Evolutionary conservation across 306 rosid genomes (phyloP), one percentile per base, ranked within the genome.

Genomic region (Cicer bijugum): DNA sequence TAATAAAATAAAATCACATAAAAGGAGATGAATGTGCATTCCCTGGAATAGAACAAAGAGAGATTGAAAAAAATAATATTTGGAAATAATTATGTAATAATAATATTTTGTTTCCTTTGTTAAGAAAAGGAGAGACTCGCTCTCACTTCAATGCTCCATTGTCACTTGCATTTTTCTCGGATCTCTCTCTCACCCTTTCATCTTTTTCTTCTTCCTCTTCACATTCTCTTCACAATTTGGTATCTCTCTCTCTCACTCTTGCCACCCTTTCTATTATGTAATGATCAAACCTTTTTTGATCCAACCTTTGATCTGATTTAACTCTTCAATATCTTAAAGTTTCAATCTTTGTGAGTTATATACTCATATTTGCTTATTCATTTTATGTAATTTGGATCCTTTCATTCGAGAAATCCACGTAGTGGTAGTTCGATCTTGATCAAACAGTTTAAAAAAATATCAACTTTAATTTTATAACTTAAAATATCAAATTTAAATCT

Each of bases 121-220:
- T 70, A 44, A 28, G 35, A 60, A 59, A 77, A 59, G 61, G 63
- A 47, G 23, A 50, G 12, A n/a, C 23, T 14, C 8, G 12, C 62
- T 59, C 62, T 59, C 44, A 42, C 80, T 28, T 39, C 10, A 11
- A 53, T 12, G 16, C 33, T 67, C 72, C 83, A 74, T 80, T 47
- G 20, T 38, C 16, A 15, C 35, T 16, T 67, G 72, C 81, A 20
- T 43, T 33, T 71, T 81, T 76, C 71, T 64, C 84, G 81, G 84
- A 81, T 81, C 84, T 70, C 48, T 69, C 42, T 28, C 69, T 3
- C 23, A 50, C 80, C 61, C 68, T 61, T 61, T 52, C 11, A 8
- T 15, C 6, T 50, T 35, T 64, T 51, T 44, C 72, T 39, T 72
- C 59, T 47, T 45, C 16, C 71, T 51, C 69, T 33, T 51, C 75